Base-by-base conservation (phyloP, 2,329 filamentous ascomycete species). In the Phialophora chinensis region DNA sequence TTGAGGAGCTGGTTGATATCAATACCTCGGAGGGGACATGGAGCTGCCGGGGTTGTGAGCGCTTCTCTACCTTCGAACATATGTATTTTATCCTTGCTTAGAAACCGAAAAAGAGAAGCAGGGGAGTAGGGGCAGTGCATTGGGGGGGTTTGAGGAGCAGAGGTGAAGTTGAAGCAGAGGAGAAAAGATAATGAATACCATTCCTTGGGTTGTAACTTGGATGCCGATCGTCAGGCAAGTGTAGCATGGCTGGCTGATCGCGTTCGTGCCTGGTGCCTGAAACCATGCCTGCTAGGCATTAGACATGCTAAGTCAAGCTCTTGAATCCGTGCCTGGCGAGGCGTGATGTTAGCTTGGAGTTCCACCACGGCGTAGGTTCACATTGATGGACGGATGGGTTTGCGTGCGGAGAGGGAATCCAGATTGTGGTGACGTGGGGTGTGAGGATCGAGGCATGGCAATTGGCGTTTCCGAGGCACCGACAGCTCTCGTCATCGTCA, bases 11-110 rank as follows among this genome's bases (percentile, higher is more conserved):
- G 42, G 47, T 54, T 52, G 66, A 58, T 44, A 44, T 55, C 53
- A 55, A 52, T 29, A 54, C 33, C 59, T 53, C n/a, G 59, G 59
- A 52, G 49, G 65, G 53, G 54, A 68, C 20, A 58, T 60, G 60
- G 63, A 64, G 52, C 66, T 65, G 60, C 61, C 62, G 25, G 62
- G 50, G 20, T 55, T 58, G 29, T 52, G 60, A 66, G 60, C 60
- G 60, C 60, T 60, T 66, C 47, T 57, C 66, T 57, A 56, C 47
- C 61, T 66, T 68, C 59, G 49, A 60, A 50, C 57, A 65, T 49
- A 54, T 70, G 68, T 70, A 70, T 70, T 70, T 58, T 70, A 70
- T 47, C 56, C 60, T 62, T 60, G 66, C 67, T 42, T 57, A 60
- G 49, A 62, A 42, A 68, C 29, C 59, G 63, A 60, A 68, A 66